Evolutionary conservation across 1,139 yeast species (phyloP).

Genomic region (Pichia kudriavzevii): DNA sequence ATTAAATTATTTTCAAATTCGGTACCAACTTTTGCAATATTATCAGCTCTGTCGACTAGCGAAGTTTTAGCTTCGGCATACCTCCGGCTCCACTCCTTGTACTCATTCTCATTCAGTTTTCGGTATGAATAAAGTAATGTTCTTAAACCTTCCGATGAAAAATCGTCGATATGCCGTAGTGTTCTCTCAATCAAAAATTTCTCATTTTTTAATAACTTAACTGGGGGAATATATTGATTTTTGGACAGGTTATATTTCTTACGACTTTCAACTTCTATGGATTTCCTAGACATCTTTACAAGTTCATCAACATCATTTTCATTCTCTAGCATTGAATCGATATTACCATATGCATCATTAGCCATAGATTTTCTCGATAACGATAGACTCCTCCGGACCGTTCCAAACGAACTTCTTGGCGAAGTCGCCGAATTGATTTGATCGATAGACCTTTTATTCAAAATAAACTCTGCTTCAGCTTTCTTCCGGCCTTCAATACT

Average conservation of each 20-base stretch:
- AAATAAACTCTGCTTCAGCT: conserved; percentile 74
- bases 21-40: conserved; percentile 69
- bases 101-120: conserved; percentile 57
- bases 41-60: conserved; percentile 53
- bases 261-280: conserved; percentile 56
- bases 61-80: conserved; percentile 77
- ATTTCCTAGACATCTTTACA: conserved; percentile 51
- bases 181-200: conserved; percentile 77
- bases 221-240: conserved; percentile 43
- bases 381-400: conserved; percentile 7
- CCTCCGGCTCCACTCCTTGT: conserved; percentile 55
- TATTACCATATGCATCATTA: conserved; percentile 7
- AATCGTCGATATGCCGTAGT: conserved; percentile 83
- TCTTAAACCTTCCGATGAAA: conserved; percentile 89
- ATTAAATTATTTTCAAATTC: conserved; percentile 59
- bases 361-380: conserved; percentile 4
- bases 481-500: conserved; percentile 59
- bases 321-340: conserved; percentile 31
- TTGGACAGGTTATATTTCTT: conserved; percentile 40
- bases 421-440: conserved; percentile 12
- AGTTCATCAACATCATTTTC: conserved; percentile 58
- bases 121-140: conserved; percentile 78
- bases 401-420: conserved; percentile 8
- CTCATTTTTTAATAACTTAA: conserved; percentile 60
- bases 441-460: conserved; percentile 35